Percentiles rank a stretch among this genome's conserved stretches.
Evolutionary conservation across 23 red algal species (phyloP).

Genomic region (Agarophyton chilense): DNA sequence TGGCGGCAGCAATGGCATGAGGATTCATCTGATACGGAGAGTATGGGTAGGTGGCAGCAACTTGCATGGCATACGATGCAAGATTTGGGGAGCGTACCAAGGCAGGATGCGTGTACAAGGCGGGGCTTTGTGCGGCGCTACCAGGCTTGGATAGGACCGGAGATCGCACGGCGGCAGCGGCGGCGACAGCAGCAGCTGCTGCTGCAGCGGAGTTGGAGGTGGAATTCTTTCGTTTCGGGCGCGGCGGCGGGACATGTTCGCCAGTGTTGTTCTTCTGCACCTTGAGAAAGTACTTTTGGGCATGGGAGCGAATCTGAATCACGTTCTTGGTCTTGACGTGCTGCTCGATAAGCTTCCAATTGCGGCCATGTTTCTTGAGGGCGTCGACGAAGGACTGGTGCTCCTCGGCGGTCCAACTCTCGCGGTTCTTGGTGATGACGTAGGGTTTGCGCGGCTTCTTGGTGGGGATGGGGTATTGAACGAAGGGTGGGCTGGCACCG

Average conservation of each 20-base stretch:
- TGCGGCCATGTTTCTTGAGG: conserved; percentile 82
- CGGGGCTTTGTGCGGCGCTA: conserved; percentile 26
- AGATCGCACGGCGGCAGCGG: conserved; percentile 26
- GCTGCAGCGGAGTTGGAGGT: conserved; percentile 32
- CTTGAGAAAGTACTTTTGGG: conserved; percentile 96
- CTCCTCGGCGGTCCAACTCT: conserved; percentile 91
- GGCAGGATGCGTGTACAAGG: conserved; percentile 36
- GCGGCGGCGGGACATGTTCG: conserved; percentile 82
- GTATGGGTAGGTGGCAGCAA: conserved; percentile 61
- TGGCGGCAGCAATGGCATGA: conserved; percentile 60
- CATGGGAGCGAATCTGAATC: conserved; percentile 90
- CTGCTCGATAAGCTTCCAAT: conserved; percentile 92
- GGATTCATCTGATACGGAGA: conserved; percentile 63
- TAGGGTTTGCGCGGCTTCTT: conserved; percentile 92
- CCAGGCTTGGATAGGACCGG: conserved; percentile 6
- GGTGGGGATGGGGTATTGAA: conserved; percentile 38
- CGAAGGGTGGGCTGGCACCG: conserved; percentile 11
- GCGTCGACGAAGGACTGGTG: conserved; percentile 91
- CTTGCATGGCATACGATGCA: conserved; percentile 57
- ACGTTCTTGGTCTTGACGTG: conserved; percentile 89
- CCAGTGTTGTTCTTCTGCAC: conserved; percentile 86
- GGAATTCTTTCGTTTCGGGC: conserved; percentile 70
- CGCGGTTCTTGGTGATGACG: conserved; percentile 73
- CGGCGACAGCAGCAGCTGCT: conserved; percentile 22
- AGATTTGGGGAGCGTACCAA: conserved; percentile 48